Percentiles rank a stretch among this genome's conserved stretches.
phyloP scores from a whole-genome alignment of 257 asterid genomes.

The Anisodus acutangulus region DNA sequence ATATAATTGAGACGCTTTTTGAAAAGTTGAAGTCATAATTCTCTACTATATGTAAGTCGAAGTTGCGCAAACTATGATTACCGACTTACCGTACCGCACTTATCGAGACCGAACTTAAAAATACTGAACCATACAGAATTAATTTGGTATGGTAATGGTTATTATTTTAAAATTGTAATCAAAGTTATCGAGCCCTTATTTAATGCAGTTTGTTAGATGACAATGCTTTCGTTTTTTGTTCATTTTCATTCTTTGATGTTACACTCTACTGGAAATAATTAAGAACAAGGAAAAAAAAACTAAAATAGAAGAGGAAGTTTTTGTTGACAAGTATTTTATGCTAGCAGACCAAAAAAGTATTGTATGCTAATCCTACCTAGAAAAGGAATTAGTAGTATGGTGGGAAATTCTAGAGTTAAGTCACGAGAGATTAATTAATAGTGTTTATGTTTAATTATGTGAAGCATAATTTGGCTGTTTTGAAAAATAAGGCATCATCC shows the following conservation, averaged over 20 bases:
- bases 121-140: no score
- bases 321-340: neutral
- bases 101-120: no score
- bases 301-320: neutral
- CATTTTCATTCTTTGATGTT: neutral
- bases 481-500: neutral
- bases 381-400: neutral
- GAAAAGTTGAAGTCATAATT: no score
- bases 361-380: neutral
- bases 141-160: no score
- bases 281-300: neutral
- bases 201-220: neutral
- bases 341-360: neutral
- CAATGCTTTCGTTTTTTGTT: neutral
- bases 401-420: neutral
- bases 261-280: neutral
- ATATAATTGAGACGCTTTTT: no score
- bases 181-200: no score
- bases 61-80: no score
- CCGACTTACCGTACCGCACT: no score
- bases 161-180: no score
- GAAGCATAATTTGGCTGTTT: neutral
- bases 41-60: no score
- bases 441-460: neutral
- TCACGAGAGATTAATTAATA: neutral